These are phyloP conservation scores for Phytophthora pini DNA, from an alignment of 352 stramenopile genomes.

Conservation along the genomic window DNA sequence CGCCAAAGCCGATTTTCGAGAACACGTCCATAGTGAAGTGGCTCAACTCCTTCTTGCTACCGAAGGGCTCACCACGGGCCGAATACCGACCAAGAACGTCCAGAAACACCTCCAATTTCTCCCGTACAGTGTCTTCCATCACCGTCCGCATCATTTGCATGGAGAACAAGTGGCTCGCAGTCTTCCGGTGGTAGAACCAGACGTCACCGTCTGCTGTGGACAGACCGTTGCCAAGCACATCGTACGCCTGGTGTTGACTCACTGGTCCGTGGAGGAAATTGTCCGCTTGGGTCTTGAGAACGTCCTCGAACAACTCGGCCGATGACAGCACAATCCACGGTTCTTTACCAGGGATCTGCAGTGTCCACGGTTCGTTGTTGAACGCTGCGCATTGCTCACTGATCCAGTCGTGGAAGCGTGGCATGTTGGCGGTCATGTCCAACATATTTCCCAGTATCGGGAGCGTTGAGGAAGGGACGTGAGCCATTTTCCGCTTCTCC, in stretches of 20 bases:
- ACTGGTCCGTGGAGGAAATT: constrained; percentile 6
- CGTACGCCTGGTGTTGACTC: constrained; percentile 6
- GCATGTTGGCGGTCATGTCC: constrained; percentile 5
- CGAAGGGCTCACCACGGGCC: constrained; percentile 11
- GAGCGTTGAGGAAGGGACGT: background rate
- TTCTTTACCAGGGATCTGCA: constrained; percentile 7
- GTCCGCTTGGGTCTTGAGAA: constrained; percentile 9
- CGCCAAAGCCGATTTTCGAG: constrained; percentile 8
- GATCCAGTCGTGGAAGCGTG: constrained; percentile 14
- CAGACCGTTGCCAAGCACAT: constrained; percentile 6
- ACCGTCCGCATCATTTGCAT: constrained; percentile 17
- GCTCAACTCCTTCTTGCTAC: constrained; percentile 18
- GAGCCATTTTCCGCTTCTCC: background rate
- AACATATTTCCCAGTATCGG: constrained; percentile 10
- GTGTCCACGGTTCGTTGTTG: constrained; percentile 6
- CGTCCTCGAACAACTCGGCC: constrained; percentile 10
- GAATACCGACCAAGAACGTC: constrained; percentile 2
- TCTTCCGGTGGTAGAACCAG: constrained; percentile 9
- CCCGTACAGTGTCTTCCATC: constrained; percentile 33
- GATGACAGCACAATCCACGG: constrained; percentile 9
- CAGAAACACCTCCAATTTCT: constrained; percentile 20
- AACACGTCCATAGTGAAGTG: constrained; percentile 25
- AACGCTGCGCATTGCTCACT: constrained; percentile 5
- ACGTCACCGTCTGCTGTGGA: background rate
- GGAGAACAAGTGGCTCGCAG: constrained; percentile 6